Conservation (phyloP, 2,329 filamentous ascomycete genomes). For the Alternaria ethzedia region DNA sequence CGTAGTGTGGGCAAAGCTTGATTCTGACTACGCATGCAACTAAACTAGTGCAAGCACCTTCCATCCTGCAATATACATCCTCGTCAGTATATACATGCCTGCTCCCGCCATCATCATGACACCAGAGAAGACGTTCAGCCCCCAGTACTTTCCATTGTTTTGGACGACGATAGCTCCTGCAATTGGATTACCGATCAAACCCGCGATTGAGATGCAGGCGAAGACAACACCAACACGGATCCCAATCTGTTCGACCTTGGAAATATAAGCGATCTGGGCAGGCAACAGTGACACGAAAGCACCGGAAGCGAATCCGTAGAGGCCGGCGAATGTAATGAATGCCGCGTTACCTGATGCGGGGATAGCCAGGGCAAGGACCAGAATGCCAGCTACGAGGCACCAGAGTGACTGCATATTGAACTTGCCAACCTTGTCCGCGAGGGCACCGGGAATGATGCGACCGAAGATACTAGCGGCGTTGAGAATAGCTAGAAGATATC, state of each 20-base stretch:
- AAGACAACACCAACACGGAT: conserved; percentile 63
- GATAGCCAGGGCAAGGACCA: conserved; percentile 56
- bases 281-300: conserved; percentile 58
- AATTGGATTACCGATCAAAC: conserved; percentile 57
- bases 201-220: conserved; percentile 52
- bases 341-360: conserved; percentile 55
- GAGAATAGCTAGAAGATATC: conserved; percentile 62
- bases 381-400: conserved; percentile 48
- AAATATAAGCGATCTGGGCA: conserved; percentile 51
- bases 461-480: conserved; percentile 59
- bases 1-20: background rate
- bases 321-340: conserved; percentile 53
- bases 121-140: conserved; percentile 71
- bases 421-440: conserved; percentile 61
- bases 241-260: conserved; percentile 59
- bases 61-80: conserved; percentile 36
- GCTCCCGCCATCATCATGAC: conserved; percentile 57
- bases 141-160: conserved; percentile 63
- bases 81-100: conserved; percentile 36
- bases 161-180: conserved; percentile 56
- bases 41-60: conserved; percentile 12
- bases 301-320: conserved; percentile 62
- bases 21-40: background rate
- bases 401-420: conserved; percentile 55
- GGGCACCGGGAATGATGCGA: conserved; percentile 60